Percentiles rank a stretch among this genome's conserved stretches.
Conservation (phyloP, 164 flowering plant species). For the Stephania japonica region DNA sequence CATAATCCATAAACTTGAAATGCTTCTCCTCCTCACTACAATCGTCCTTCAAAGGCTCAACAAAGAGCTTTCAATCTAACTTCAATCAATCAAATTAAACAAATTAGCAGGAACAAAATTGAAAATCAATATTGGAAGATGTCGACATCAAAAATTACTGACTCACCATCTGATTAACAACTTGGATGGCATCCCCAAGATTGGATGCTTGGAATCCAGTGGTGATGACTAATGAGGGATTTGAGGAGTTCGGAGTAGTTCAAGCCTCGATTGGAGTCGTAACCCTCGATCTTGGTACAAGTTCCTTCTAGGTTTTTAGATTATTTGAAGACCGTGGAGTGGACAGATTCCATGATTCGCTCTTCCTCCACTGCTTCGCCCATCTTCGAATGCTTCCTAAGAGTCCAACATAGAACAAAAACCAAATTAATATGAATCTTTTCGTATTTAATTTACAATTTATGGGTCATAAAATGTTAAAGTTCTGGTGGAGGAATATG, state of each 20-base stretch:
- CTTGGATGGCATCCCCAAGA: slow-evolving; percentile 79
- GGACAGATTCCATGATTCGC: slow-evolving; percentile 27
- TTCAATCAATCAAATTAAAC: slow-evolving; percentile 22
- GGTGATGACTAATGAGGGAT: slow-evolving; percentile 53
- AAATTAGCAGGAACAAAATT: background rate
- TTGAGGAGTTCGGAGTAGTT: slow-evolving; percentile 52
- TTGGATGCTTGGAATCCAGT: slow-evolving; percentile 97
- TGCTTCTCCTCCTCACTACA: slow-evolving; percentile 62
- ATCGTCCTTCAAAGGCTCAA: slow-evolving; percentile 51
- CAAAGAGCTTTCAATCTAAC: slow-evolving; percentile 88
- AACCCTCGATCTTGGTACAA: slow-evolving; percentile 54
- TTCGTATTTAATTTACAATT: no score
- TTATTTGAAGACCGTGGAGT: slow-evolving; percentile 43
- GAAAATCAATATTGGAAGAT: background rate
- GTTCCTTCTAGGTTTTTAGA: slow-evolving; percentile 63
- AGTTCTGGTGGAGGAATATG: no score
- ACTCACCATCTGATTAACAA: slow-evolving; percentile 77
- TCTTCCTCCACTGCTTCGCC: slow-evolving; percentile 22
- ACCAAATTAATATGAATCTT: no score
- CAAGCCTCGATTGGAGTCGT: slow-evolving; percentile 82
- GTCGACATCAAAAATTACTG: background rate
- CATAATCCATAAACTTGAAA: slow-evolving; percentile 41
- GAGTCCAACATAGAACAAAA: no score
- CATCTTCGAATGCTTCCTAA: no score
- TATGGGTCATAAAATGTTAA: no score